These are phyloP conservation scores for Tulasnella sp. DNA, from an alignment of 768 basidiomycete genomes.

Conservation along the genomic window DNA sequence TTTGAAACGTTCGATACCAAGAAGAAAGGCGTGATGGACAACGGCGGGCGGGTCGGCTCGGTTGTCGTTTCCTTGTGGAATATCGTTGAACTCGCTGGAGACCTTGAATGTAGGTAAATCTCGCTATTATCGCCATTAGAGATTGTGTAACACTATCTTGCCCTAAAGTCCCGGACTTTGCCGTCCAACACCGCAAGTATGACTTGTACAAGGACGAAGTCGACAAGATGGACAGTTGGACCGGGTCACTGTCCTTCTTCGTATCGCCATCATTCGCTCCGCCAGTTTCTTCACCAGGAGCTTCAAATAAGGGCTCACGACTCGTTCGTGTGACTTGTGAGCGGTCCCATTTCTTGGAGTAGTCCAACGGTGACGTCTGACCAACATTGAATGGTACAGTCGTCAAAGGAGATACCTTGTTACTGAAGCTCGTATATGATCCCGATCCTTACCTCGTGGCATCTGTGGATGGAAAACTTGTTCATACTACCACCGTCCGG, in stretches of 20 bases:
- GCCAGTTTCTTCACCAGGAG: not conserved
- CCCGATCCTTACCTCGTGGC: not conserved
- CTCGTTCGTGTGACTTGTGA: not conserved
- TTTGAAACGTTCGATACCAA: not conserved
- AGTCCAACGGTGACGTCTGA: not conserved
- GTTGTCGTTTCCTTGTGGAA: not conserved
- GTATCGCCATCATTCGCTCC: not conserved
- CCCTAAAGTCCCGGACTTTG: not conserved
- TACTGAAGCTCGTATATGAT: not conserved
- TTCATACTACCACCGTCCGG: not conserved
- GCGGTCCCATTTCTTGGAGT: not conserved
- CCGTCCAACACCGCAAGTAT: not conserved
- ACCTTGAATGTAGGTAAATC: not conserved
- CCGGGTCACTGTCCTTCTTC: not conserved
- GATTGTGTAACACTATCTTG: not conserved
- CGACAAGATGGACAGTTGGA: not conserved
- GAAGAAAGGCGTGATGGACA: not conserved
- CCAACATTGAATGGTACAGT: not conserved
- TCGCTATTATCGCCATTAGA: not conserved
- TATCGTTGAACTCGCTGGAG: not conserved
- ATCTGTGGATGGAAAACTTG: not conserved
- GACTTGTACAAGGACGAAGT: not conserved
- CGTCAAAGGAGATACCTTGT: not conserved
- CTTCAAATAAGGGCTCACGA: not conserved
- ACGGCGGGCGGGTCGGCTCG: not conserved